Base-by-base conservation (phyloP, 768 basidiomycete species). In the Psilocybe cyanescens region DNA sequence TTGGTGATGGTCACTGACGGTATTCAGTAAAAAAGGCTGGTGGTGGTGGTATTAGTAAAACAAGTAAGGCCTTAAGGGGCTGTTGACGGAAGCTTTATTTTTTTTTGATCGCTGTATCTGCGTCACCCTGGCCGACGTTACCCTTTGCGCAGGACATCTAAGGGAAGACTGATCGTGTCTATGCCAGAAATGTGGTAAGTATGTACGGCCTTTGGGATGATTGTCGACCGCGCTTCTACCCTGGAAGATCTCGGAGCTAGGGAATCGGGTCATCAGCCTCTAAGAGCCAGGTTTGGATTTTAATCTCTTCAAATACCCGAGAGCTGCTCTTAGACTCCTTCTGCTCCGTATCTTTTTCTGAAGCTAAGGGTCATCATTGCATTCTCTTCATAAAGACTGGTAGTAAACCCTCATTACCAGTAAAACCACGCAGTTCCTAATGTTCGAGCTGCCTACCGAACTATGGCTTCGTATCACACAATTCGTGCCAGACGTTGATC, bases 401-500 rank as follows among this genome's bases (percentile, higher is more conserved):
- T 24, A 24, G 24, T 24, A 24, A 24, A 24, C 24, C 24, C 24
- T 24, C 24, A 24, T 24, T 35, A 35, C 33, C 33, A 3, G 33
- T 24, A 24, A 24, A 24, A 35, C 33, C 33, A 35, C 33, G 6
- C 33, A 35, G 33, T 11, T 19, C 47, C 30, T 8, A 28, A 56
- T 61, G 58, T 28, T 50, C 41, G 45, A 65, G 11, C 58, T 71
- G 29, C 70, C 70, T 19, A 56, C 66, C 19, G 70, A 71, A 57
- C 59, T 71, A 30, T 71, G 70, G 70, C 58, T 71, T 28, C 64
- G 66, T 46, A 63, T 71, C 51, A 60, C 63, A 19, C 54, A 66
- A 28, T 67, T 65, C 50, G 54, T 67, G 12, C 65, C 70, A 6
- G 67, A 67, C 57, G 11, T 37, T 12, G 57, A 65, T 35, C 50